Evolutionary conservation across 2,329 filamentous ascomycete species (phyloP), one percentile per base, ranked within the genome.

Genomic region (Alternaria novae-zelandiae): DNA sequence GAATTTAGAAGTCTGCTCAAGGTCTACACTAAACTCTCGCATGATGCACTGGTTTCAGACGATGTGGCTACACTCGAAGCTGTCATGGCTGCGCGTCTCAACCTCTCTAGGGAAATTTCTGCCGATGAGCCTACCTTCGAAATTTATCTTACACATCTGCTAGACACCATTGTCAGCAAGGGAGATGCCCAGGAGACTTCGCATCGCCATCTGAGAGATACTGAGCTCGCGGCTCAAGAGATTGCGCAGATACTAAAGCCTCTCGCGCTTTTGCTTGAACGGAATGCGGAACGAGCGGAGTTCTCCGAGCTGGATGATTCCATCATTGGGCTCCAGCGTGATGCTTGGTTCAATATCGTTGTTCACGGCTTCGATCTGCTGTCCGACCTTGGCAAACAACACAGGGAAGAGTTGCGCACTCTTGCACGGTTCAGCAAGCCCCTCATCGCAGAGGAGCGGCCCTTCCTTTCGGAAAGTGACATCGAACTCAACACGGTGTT

Each of bases 291-390:
- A 60, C 81, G 82, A 58, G 87, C 91, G 56, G 91, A 94, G 55
- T 89, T 95, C 62, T 72, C 80, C 20, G 76, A 81, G 43, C 78
- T 83, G 13, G 76, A 81, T 28, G 74, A 85, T 30, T 75, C 75
- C 6, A 88, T 89, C 8, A 87, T 91, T 65, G 87, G 88, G 25
- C 82, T 96, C 60, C 87, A 96, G 70, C 90, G 95, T 56, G 94
- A 99, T 83, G 93, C 93, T 6, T 99, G 96, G 96, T 98, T 97
- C 82, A 99, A 99, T 74, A 93, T 98, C 66, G 92, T 94, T 21
- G 91, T 97, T 1, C 96, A 99, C 78, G 96, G 94, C 5, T 97
- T 98, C 77, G 90, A 90, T 10, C 85, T 91, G 11, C 87, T 87
- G 15, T 95, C 93, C 0, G 87, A 90, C 15, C 87, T 91, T 58